Evolutionary conservation across 2,329 filamentous ascomycete species (phyloP), one percentile per base, ranked within the genome.

Genomic region (Xylaria sp.): DNA sequence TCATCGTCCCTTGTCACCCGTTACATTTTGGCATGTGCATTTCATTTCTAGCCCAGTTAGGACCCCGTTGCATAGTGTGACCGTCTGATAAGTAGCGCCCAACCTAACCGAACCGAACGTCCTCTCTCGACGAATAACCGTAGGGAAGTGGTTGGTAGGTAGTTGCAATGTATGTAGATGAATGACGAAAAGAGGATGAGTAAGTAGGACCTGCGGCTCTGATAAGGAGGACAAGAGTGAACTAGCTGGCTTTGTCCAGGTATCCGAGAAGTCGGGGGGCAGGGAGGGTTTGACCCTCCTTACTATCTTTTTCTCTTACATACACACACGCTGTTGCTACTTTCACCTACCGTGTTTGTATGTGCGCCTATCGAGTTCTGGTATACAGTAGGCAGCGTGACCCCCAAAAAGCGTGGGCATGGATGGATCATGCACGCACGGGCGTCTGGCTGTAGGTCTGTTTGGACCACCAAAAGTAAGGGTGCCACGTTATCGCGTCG

Each of bases 401-500:
- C 59, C 59, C 58, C 58, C 51, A 56, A 54, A 53, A 47, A 28
- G 46, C 52, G 52, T 56, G 52, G 58, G 46, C 42, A 38, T 52
- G 61, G 61, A 38, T 52, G 61, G 61, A 40, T 40, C 51, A 60
- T 60, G 61, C 55, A 56, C 43, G 45, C 35, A 56, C 43, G 52
- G 57, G 49, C 57, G 40, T 47, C 40, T 53, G 46, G 17, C 42
- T 38, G 60, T 42, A 45, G 37, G 60, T 43, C 31, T 53, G 47
- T 33, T 28, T 38, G 54, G 55, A 49, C 31, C 25, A 45, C 55
- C 55, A 31, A 49, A 49, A 53, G 45, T 59, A 60, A 51, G 51
- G 50, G 31, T 64, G 62, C 62, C 62, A 64, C 62, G 62, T 62
- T 64, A 64, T 64, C 62, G 59, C 46, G 38, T 61, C 51, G 28